Evolutionary conservation across 208 protist genomes (phyloP).

Genomic region (Strigomonas culicis): DNA sequence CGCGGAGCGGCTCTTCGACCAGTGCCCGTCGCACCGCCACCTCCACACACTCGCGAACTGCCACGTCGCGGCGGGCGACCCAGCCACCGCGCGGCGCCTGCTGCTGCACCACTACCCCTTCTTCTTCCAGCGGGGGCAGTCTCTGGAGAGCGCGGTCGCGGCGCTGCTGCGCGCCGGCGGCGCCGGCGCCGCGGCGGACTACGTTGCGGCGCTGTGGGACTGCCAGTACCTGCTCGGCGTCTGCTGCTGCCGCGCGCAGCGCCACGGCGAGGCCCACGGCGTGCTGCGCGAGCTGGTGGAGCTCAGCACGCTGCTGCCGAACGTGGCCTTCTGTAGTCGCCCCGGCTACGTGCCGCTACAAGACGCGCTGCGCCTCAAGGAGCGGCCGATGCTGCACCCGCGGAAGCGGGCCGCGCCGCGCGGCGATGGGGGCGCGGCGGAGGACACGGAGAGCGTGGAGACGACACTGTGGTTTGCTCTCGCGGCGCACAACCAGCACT

Average conservation of each 20-base stretch:
- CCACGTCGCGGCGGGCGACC: constrained; percentile 46
- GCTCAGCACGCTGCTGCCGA: constrained; percentile 19
- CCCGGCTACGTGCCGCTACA: no score
- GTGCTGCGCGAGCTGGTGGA: constrained; percentile 51
- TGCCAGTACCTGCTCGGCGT: constrained; percentile 81
- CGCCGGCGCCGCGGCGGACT: neutral
- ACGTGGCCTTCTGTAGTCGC: no score
- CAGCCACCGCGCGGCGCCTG: constrained; percentile 53
- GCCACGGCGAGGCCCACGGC: constrained; percentile 52
- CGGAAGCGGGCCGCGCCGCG: neutral
- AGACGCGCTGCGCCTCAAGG: no score
- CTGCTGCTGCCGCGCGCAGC: constrained; percentile 56
- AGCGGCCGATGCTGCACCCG: no score
- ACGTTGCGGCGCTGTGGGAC: constrained; percentile 25
- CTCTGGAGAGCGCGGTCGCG: neutral
- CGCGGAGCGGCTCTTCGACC: constrained; percentile 81
- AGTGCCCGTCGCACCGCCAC: constrained; percentile 36
- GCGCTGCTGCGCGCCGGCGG: neutral
- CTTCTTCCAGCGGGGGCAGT: constrained; percentile 22
- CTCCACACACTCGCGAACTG: constrained; percentile 74
- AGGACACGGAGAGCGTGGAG: neutral
- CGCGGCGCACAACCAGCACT: constrained; percentile 21
- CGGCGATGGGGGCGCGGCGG: neutral
- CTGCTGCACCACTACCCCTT: constrained; percentile 66
- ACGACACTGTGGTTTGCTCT: constrained; percentile 11